These are phyloP conservation scores for Penicillium bialowiezense DNA, from an alignment of 495 filamentous ascomycete species.

Conservation along the genomic window DNA sequence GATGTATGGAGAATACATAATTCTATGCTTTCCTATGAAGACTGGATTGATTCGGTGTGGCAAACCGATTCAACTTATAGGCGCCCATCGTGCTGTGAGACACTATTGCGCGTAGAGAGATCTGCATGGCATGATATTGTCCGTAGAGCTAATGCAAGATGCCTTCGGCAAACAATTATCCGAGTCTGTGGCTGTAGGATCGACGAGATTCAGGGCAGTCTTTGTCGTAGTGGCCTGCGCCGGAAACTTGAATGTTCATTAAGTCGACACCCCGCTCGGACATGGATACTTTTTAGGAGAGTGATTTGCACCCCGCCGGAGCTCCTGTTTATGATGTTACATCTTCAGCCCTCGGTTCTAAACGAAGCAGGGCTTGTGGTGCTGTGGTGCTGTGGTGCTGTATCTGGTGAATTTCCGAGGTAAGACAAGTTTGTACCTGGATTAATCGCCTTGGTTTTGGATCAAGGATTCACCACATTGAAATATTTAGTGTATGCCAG, in stretches of 20 bases:
- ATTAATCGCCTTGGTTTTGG: too few relatives aligned
- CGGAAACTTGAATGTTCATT: not conserved
- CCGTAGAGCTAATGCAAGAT: not conserved
- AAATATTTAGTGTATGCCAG: too few relatives aligned
- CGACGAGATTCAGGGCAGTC: not conserved
- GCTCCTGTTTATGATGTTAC: not conserved
- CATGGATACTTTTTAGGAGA: not conserved
- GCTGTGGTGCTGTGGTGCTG: too few relatives aligned
- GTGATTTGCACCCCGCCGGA: not conserved
- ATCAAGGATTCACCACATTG: too few relatives aligned
- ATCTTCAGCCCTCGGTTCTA: not conserved
- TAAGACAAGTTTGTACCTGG: too few relatives aligned
- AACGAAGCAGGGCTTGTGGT: too few relatives aligned
- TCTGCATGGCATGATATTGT: not conserved
- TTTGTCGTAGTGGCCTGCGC: not conserved
- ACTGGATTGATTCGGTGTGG: too few relatives aligned
- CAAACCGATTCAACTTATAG: not conserved
- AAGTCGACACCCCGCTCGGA: not conserved
- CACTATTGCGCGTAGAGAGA: not conserved
- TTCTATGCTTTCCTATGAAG: too few relatives aligned
- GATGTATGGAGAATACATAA: slow-evolving; percentile 1
- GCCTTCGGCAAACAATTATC: not conserved
- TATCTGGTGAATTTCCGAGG: too few relatives aligned
- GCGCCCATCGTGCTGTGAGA: not conserved
- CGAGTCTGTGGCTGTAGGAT: not conserved